phyloP scores from a whole-genome alignment of 225 moss, liverwort and hornwort species.

The Marchantia paleacea region DNA sequence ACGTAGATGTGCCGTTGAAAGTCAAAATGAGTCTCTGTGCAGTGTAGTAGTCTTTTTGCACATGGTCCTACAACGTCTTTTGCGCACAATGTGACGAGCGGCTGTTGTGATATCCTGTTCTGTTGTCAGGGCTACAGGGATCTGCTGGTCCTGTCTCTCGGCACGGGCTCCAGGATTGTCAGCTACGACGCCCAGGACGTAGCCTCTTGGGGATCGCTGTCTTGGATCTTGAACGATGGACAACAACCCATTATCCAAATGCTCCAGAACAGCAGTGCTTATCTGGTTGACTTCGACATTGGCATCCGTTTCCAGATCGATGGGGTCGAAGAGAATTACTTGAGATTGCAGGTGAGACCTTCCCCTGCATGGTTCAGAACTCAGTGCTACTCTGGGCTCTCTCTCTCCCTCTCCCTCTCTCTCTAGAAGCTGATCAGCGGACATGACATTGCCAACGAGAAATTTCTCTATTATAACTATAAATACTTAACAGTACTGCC shows the following conservation, averaged over 20 bases:
- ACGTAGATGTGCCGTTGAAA: too few relatives aligned
- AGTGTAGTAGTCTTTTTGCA: too few relatives aligned
- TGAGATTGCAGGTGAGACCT: slow-evolving; percentile 50
- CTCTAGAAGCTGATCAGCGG: too few relatives aligned
- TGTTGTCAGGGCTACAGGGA: slow-evolving; percentile 54
- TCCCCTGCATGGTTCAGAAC: background rate
- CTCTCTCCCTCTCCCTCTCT: background rate
- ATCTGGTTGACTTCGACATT: slow-evolving; percentile 66
- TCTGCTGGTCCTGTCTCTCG: slow-evolving; percentile 60
- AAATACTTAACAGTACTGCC: too few relatives aligned
- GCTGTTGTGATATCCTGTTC: background rate
- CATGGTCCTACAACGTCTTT: too few relatives aligned
- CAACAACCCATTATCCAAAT: slow-evolving; percentile 62
- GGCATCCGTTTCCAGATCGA: slow-evolving; percentile 59
- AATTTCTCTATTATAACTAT: too few relatives aligned
- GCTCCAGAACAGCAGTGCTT: slow-evolving; percentile 60
- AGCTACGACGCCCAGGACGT: slow-evolving; percentile 56
- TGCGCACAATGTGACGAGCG: background rate
- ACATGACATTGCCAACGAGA: too few relatives aligned
- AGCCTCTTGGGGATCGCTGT: slow-evolving; percentile 49
- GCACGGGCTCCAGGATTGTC: slow-evolving; percentile 55
- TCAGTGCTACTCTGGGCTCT: background rate
- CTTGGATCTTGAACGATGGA: slow-evolving; percentile 60
- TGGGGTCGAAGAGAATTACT: slow-evolving; percentile 48
- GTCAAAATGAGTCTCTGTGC: too few relatives aligned